phyloP scores from a whole-genome alignment of 495 filamentous ascomycete genomes.

The Tuber aestivum region DNA sequence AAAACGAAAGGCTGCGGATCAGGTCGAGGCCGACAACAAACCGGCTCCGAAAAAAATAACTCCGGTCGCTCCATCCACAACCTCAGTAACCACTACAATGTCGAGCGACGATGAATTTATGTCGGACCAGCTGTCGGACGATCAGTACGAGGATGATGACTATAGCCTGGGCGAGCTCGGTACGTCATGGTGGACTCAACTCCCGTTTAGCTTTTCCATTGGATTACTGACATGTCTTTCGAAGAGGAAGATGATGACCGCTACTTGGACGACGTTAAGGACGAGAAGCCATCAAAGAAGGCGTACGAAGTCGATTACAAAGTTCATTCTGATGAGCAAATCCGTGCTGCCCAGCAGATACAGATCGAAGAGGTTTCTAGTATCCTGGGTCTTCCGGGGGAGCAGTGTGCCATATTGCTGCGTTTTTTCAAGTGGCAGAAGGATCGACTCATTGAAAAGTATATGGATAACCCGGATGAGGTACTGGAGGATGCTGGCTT shows the following conservation, averaged over 20 bases:
- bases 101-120: constrained; percentile 96
- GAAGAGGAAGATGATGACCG: constrained; percentile 60
- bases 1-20: constrained; percentile 90
- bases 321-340: constrained; percentile 70
- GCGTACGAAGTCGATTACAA: constrained; percentile 80
- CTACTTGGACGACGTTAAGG: constrained; percentile 69
- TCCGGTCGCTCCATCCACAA: constrained; percentile 50
- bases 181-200: constrained; percentile 45
- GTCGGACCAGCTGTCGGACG: constrained; percentile 66
- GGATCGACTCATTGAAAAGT: constrained; percentile 84
- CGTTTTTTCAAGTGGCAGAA: constrained; percentile 91
- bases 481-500: constrained; percentile 83
- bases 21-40: constrained; percentile 49
- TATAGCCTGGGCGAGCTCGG: constrained; percentile 73
- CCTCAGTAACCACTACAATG: constrained; percentile 67
- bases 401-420: constrained; percentile 80
- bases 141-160: constrained; percentile 69
- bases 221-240: constrained; percentile 42
- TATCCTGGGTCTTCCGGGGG: constrained; percentile 78
- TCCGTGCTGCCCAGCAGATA: constrained; percentile 72
- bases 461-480: constrained; percentile 75
- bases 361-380: constrained; percentile 82
- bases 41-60: constrained; percentile 52
- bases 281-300: constrained; percentile 66
- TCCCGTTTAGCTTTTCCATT: constrained; percentile 52